Percentiles rank a stretch among this genome's conserved stretches.
Conservation (phyloP, 257 asterid species). For the Solanum dulcamara region DNA sequence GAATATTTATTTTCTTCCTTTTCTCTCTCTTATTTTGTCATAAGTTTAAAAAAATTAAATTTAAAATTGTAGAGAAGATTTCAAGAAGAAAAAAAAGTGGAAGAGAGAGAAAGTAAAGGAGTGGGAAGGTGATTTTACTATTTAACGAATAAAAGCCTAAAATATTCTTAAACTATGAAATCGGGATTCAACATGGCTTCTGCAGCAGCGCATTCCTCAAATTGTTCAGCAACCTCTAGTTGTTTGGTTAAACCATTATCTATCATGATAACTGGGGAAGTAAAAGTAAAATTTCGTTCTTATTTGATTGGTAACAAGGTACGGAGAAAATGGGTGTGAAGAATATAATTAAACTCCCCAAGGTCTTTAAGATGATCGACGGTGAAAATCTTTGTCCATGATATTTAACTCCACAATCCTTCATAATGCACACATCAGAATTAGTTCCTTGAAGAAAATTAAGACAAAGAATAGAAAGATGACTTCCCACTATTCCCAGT, state of each 20-base stretch:
- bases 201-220: neutral
- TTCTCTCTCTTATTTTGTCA: too few species aligned
- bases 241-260: neutral
- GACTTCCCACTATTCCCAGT: neutral
- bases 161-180: too few species aligned
- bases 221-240: neutral
- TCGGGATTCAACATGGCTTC: neutral
- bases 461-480: neutral
- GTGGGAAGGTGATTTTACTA: too few species aligned
- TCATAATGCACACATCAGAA: neutral
- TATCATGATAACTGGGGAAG: neutral
- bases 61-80: too few species aligned
- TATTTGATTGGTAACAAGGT: neutral
- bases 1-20: too few species aligned
- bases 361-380: neutral
- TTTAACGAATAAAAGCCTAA: too few species aligned
- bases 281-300: neutral
- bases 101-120: too few species aligned
- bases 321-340: neutral
- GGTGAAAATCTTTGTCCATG: neutral
- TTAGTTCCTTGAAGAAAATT: neutral
- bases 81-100: too few species aligned
- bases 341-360: neutral
- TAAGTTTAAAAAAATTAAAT: too few species aligned
- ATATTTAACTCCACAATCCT: neutral